Base-by-base conservation (phyloP, 1,284 basidiomycete species). In the Heterobasidion irregulare region DNA sequence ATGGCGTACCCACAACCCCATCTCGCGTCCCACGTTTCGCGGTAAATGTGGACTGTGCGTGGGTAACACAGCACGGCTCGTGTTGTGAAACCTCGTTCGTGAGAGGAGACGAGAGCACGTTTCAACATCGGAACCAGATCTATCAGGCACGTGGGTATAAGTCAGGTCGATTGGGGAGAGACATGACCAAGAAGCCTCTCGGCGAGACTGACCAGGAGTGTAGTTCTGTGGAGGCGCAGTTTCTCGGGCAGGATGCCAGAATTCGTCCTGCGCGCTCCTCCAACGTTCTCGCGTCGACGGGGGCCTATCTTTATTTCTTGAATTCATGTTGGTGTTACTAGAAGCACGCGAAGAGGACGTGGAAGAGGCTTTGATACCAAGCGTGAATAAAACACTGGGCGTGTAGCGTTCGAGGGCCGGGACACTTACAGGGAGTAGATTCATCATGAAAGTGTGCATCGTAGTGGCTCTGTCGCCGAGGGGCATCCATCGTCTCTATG, bases 1-100 rank as follows among this genome's bases (percentile, higher is more conserved):
- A 48, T 33, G 12, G 68, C 76, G 54, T 66, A 83, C 89, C 83
- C 84, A 68, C 90, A 91, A 33, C 87, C 89, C 89, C 82, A 90
- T 18, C 58, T 64, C n/a, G 65, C 61, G 70, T 83, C 86, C 77
- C 82, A 89, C 16, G 50, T 38, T 66, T 82, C 83, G 57, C 69
- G 73, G 48, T 63, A 60, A 53, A 92, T 76, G 65, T 91, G 83
- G 2, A 86, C 81, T 0, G 79, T 76, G 50, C 71, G 67, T 33
- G 81, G 78, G 54, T 79, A 74, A 61, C 89, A 89, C 41, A 94
- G 70, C 13, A 82, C 82, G 0, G 88, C 90, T 43, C 78, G 74
- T 10, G 74, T 68, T 8, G 79, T 86, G 15, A 65, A 62, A 1
- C 80, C 80, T 57, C 76, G 76, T 5, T 69, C 66, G 57, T 84